These are phyloP conservation scores for Parmales sp. DNA, from an alignment of 108 stramenopile genomes.

Conservation along the genomic window DNA sequence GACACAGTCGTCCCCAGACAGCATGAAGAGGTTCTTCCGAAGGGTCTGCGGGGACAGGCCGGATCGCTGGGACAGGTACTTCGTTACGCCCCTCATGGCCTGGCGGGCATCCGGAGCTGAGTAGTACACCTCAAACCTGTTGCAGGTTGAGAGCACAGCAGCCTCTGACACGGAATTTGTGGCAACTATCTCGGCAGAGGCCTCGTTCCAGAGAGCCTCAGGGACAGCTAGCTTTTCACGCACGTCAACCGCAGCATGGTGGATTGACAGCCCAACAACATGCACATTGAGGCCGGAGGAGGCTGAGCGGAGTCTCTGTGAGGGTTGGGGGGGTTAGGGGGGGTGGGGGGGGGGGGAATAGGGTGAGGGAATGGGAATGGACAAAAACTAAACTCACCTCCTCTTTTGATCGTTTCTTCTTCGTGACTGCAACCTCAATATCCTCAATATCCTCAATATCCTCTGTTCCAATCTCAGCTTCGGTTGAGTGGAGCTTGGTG, in stretches of 20 bases:
- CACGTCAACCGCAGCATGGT: conserved; percentile 91
- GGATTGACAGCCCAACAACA: conserved; percentile 89
- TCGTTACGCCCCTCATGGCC: conserved; percentile 73
- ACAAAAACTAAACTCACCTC: neutral
- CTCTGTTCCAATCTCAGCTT: too few species aligned
- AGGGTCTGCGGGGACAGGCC: conserved; percentile 68
- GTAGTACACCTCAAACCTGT: conserved; percentile 96
- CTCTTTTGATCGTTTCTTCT: neutral
- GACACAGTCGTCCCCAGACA: conserved; percentile 86
- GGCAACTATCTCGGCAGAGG: conserved; percentile 63
- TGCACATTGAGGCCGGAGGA: conserved; percentile 88
- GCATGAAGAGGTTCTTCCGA: conserved; percentile 85
- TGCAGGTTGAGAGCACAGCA: conserved; percentile 91
- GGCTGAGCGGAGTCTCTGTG: conserved; percentile 66
- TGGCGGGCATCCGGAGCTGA: conserved; percentile 76
- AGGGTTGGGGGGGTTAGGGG: too few species aligned
- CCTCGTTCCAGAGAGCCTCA: conserved; percentile 85
- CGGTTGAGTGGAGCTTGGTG: too few species aligned
- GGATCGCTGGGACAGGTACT: conserved; percentile 69
- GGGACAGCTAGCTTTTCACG: conserved; percentile 95
- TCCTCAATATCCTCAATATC: too few species aligned
- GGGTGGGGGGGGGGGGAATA: too few species aligned
- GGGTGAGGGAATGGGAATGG: too few species aligned
- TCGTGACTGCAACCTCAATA: too few species aligned
- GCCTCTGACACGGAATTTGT: conserved; percentile 77